Evolutionary conservation across 2,329 filamentous ascomycete genomes (phyloP).

Genomic region (Colletotrichum limetticola): DNA sequence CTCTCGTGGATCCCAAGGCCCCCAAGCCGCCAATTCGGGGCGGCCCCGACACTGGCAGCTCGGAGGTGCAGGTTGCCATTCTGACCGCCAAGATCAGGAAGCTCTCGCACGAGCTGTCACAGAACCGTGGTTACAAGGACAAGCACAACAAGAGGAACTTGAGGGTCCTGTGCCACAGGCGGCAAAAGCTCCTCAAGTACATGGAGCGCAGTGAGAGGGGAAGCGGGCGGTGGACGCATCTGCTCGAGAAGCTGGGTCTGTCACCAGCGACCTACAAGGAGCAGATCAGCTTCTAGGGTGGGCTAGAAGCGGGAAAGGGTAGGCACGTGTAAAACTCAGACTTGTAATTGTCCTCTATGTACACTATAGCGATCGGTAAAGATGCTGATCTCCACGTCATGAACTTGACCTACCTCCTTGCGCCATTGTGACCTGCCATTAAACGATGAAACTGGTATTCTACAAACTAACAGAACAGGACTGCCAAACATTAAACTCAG

Average conservation of each 20-base stretch:
- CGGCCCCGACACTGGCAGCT: constrained; percentile 94
- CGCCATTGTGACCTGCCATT: constrained; percentile 48
- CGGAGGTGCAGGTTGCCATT: constrained; percentile 97
- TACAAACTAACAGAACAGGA: constrained; percentile 48
- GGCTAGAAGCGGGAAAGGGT: constrained; percentile 15
- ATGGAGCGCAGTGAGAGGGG: constrained; percentile 90
- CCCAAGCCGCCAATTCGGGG: constrained; percentile 65
- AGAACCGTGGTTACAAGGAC: constrained; percentile 79
- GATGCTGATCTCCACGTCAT: constrained; percentile 37
- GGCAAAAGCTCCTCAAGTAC: constrained; percentile 90
- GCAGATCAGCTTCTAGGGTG: constrained; percentile 79
- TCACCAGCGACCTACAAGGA: constrained; percentile 90
- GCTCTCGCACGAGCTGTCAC: constrained; percentile 77
- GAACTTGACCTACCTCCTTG: constrained; percentile 36
- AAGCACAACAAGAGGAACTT: constrained; percentile 95
- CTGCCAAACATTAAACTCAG: constrained; percentile 54
- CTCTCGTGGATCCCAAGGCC: constrained; percentile 51
- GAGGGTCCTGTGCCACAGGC: constrained; percentile 83
- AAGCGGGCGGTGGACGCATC: constrained; percentile 87
- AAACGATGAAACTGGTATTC: constrained; percentile 48
- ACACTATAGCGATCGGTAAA: constrained; percentile 52
- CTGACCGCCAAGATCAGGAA: constrained; percentile 93
- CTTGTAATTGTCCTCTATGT: constrained; percentile 58
- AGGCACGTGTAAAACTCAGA: constrained; percentile 53
- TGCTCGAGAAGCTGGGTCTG: constrained; percentile 86